Percentiles rank a stretch among this genome's conserved stretches.
phyloP scores from a whole-genome alignment of 2,329 filamentous ascomycete species.

The Xylogone sp. region DNA sequence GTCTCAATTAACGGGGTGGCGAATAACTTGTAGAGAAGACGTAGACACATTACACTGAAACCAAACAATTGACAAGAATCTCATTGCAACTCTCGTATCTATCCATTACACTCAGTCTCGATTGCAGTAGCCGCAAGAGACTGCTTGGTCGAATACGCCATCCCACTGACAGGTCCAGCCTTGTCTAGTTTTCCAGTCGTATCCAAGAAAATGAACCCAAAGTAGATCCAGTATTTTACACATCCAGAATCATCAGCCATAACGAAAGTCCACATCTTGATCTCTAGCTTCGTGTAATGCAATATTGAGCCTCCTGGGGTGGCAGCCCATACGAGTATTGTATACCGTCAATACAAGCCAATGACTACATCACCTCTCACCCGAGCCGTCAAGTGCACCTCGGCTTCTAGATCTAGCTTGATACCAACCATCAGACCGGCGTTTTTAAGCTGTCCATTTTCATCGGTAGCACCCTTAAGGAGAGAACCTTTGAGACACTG shows the following conservation, averaged over 20 bases:
- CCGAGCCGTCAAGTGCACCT: constrained; percentile 57
- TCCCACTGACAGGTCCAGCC: background rate
- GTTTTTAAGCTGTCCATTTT: constrained; percentile 53
- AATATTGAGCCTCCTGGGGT: background rate
- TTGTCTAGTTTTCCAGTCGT: background rate
- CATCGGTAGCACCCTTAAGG: constrained; percentile 53
- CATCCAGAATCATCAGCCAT: background rate
- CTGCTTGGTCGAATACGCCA: too few relatives aligned
- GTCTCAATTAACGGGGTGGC: too few relatives aligned
- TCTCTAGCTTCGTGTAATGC: background rate
- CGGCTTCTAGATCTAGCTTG: constrained; percentile 60
- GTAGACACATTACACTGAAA: too few relatives aligned
- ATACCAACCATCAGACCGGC: constrained; percentile 57
- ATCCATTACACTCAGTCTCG: too few relatives aligned
- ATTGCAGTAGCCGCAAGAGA: too few relatives aligned
- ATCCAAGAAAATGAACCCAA: background rate
- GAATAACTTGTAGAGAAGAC: too few relatives aligned
- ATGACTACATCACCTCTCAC: constrained; percentile 59
- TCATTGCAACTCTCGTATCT: too few relatives aligned
- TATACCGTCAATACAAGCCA: constrained; percentile 44
- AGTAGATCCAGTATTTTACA: background rate
- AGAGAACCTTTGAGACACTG: constrained; percentile 42
- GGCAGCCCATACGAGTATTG: background rate
- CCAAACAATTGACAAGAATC: too few relatives aligned
- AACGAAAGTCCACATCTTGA: background rate